Evolutionary conservation across 768 basidiomycete genomes (phyloP).

Genomic region (Tylopilus vinaceipallidus): DNA sequence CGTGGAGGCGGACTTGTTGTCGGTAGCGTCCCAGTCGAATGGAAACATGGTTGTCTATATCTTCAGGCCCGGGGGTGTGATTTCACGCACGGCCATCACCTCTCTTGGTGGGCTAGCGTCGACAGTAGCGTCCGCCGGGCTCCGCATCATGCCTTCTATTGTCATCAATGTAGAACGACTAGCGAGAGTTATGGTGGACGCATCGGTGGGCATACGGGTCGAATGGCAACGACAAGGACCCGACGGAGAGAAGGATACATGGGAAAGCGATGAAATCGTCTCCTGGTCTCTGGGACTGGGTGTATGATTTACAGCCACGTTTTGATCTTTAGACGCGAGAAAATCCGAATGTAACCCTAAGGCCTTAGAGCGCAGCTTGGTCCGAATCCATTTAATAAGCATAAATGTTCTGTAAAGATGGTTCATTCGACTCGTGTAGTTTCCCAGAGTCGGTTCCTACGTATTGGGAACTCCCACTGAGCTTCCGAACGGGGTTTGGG

Average conservation of each 20-base stretch:
- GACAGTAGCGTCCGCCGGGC: slow-evolving; percentile 16
- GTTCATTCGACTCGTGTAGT: too few relatives aligned
- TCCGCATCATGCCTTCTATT: slow-evolving; percentile 22
- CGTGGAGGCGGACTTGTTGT: slow-evolving; percentile 19
- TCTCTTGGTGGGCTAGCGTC: slow-evolving; percentile 20
- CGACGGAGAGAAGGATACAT: slow-evolving; percentile 19
- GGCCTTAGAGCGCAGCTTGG: too few relatives aligned
- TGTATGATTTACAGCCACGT: slow-evolving; percentile 4
- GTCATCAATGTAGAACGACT: slow-evolving; percentile 20
- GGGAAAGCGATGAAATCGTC: slow-evolving; percentile 29
- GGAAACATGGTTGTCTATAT: slow-evolving; percentile 14
- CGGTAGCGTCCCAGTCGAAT: slow-evolving; percentile 12
- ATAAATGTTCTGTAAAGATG: not conserved
- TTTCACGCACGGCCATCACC: slow-evolving; percentile 11
- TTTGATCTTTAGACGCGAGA: too few relatives aligned
- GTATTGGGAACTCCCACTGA: too few relatives aligned
- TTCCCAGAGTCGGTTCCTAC: too few relatives aligned
- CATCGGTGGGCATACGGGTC: slow-evolving; percentile 25
- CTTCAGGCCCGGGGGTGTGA: slow-evolving; percentile 19
- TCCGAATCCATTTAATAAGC: not conserved
- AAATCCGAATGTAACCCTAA: not conserved
- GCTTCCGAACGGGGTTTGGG: too few relatives aligned
- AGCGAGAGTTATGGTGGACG: slow-evolving; percentile 25
- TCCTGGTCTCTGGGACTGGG: slow-evolving; percentile 24
- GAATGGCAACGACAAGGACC: slow-evolving; percentile 24